Conservation (phyloP, 805 yeast genomes). For the Groenewaldozyma tartarivorans region DNA sequence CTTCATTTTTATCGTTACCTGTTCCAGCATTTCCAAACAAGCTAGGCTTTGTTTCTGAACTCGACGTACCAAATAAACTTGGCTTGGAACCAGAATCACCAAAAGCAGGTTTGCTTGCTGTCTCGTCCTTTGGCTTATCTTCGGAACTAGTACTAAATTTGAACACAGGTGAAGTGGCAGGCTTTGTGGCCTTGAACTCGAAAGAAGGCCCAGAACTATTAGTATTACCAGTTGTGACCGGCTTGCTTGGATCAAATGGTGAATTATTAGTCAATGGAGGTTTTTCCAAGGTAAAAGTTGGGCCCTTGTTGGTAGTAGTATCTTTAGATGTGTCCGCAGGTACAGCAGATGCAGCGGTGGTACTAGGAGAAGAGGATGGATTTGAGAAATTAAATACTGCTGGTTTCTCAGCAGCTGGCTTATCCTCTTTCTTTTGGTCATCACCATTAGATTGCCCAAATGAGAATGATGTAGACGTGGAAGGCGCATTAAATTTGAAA, state of each 20-base stretch:
- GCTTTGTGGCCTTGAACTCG: constrained; percentile 20
- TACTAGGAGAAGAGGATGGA: neutral
- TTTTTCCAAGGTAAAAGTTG: constrained; percentile 43
- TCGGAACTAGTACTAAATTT: neutral
- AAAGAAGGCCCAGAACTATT: constrained; percentile 27
- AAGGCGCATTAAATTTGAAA: neutral
- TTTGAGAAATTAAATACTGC: neutral
- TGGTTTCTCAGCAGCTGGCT: too few relatives aligned
- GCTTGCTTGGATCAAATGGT: constrained; percentile 36
- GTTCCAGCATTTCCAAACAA: neutral
- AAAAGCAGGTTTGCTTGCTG: neutral
- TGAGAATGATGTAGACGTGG: neutral
- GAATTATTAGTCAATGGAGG: constrained; percentile 39
- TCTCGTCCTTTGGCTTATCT: neutral
- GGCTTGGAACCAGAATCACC: neutral
- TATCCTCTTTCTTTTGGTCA: neutral
- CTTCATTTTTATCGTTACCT: neutral
- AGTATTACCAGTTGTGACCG: constrained; percentile 19
- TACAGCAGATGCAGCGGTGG: neutral
- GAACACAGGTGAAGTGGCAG: constrained; percentile 4
- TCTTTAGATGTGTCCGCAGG: constrained; percentile 50
- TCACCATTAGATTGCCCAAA: neutral
- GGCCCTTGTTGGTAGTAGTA: constrained; percentile 64
- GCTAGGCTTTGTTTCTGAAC: neutral
- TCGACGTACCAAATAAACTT: constrained; percentile 21